Conservation (phyloP, 2,329 filamentous ascomycete species). For the Ceratocystis albifundus region DNA sequence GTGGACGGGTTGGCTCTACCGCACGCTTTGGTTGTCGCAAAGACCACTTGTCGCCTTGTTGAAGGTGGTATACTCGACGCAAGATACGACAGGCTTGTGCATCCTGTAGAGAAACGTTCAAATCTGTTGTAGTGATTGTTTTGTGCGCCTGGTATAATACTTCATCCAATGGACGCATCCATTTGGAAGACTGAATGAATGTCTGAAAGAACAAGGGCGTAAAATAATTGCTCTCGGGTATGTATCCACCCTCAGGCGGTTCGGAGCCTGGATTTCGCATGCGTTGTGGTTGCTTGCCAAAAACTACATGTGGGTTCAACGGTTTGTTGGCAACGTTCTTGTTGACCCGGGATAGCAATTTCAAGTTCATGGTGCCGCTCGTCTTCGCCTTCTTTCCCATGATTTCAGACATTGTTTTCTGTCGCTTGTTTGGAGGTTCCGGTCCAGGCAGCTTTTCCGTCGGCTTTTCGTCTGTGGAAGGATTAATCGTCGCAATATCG, state of each 20-base stretch:
- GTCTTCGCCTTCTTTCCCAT: slow-evolving; percentile 12
- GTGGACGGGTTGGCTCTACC: slow-evolving; percentile 63
- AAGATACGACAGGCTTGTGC: slow-evolving; percentile 79
- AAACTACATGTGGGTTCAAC: slow-evolving; percentile 48
- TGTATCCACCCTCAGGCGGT: slow-evolving; percentile 34
- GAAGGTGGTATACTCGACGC: slow-evolving; percentile 76
- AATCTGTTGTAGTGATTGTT: slow-evolving; percentile 74
- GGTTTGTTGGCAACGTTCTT: slow-evolving; percentile 43
- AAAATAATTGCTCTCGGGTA: slow-evolving; percentile 51
- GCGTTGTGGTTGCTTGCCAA: slow-evolving; percentile 53
- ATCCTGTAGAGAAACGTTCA: slow-evolving; percentile 71
- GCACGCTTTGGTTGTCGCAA: slow-evolving; percentile 77
- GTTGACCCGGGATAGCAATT: slow-evolving; percentile 30
- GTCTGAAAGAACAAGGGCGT: slow-evolving; percentile 50
- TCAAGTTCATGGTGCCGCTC: background rate
- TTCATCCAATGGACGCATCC: slow-evolving; percentile 55
- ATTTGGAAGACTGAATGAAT: slow-evolving; percentile 43
- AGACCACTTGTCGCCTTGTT: slow-evolving; percentile 87
- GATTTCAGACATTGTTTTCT: slow-evolving; percentile 21
- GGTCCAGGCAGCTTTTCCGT: background rate
- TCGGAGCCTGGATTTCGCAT: slow-evolving; percentile 35
- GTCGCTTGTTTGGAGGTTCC: slow-evolving; percentile 9
- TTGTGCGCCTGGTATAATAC: slow-evolving; percentile 77
- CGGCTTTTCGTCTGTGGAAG: background rate
- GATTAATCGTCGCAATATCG: background rate